Percentiles rank a stretch among this genome's conserved stretches.
phyloP scores from a whole-genome alignment of 495 filamentous ascomycete species.

The Trichoderma orchidacearum region DNA sequence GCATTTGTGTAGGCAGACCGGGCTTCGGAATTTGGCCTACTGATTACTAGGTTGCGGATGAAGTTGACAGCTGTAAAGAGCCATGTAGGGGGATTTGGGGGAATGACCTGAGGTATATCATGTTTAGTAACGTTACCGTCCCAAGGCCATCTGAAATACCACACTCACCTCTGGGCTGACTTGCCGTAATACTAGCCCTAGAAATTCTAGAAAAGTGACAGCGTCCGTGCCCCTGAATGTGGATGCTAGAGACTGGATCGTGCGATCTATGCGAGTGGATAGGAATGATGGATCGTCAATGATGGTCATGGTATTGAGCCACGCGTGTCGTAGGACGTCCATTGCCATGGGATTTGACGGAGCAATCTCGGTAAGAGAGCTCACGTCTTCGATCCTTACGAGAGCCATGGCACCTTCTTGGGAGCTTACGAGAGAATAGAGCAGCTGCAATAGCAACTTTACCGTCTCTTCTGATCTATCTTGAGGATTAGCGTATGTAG shows the following conservation, averaged over 20 bases:
- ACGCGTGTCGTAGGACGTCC: constrained; percentile 37
- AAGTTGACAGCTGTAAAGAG: constrained; percentile 21
- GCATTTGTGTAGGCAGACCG: constrained; percentile 36
- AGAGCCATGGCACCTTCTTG: constrained; percentile 32
- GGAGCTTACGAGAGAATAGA: constrained; percentile 33
- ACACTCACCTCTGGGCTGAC: constrained; percentile 24
- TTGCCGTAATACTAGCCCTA: constrained; percentile 27
- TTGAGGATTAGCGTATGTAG: constrained; percentile 8
- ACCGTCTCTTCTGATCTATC: constrained; percentile 37
- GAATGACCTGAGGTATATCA: constrained; percentile 10
- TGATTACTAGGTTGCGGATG: constrained; percentile 27
- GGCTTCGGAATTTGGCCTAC: constrained; percentile 29
- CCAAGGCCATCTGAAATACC: background rate
- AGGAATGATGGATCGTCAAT: constrained; percentile 13
- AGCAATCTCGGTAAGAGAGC: constrained; percentile 36
- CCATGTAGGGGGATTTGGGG: constrained; percentile 27
- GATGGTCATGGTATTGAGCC: constrained; percentile 23
- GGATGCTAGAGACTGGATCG: constrained; percentile 26
- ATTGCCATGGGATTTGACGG: constrained; percentile 35
- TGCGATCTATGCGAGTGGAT: constrained; percentile 25
- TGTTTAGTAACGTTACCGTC: background rate
- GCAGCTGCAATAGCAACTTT: constrained; percentile 36
- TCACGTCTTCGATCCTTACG: constrained; percentile 28
- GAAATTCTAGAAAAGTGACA: constrained; percentile 32
- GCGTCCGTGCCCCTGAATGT: constrained; percentile 37